phyloP scores from a whole-genome alignment of 495 filamentous ascomycete species.

The Aspergillus leporis region DNA sequence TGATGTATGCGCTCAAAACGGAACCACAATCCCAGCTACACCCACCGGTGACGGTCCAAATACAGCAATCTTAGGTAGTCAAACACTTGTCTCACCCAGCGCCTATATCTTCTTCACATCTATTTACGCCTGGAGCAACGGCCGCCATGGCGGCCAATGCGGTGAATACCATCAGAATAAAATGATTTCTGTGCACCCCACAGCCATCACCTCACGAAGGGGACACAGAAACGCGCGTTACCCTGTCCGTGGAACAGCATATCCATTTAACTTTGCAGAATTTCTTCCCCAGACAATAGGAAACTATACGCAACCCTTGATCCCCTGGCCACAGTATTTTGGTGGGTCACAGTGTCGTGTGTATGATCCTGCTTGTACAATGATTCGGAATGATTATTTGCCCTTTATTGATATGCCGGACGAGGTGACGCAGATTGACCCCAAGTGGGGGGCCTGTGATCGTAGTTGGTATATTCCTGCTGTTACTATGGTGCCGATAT shows the following conservation, averaged over 20 bases:
- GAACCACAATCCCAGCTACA: constrained; percentile 22
- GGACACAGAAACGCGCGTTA: constrained; percentile 28
- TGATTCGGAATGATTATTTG: constrained; percentile 27
- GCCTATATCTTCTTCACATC: constrained; percentile 29
- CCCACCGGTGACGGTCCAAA: constrained; percentile 19
- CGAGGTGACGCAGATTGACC: constrained; percentile 18
- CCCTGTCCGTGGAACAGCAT: constrained; percentile 20
- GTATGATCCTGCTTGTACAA: constrained; percentile 17
- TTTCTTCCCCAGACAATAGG: constrained; percentile 23
- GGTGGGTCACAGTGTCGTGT: constrained; percentile 26
- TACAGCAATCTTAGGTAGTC: constrained; percentile 24
- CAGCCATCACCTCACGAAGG: constrained; percentile 19
- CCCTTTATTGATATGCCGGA: constrained; percentile 13
- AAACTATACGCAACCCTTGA: constrained; percentile 20
- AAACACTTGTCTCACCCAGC: constrained; percentile 25
- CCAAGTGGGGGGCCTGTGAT: constrained; percentile 17
- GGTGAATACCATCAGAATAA: constrained; percentile 22
- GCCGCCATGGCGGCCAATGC: constrained; percentile 21
- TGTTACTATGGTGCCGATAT: constrained; percentile 20
- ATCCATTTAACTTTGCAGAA: constrained; percentile 30
- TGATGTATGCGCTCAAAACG: constrained; percentile 26
- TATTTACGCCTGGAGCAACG: constrained; percentile 29
- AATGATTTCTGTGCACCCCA: constrained; percentile 21
- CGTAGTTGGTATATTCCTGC: constrained; percentile 22
- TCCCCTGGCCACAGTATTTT: constrained; percentile 27